phyloP scores from a whole-genome alignment of 2,329 filamentous ascomycete species.

The Penicillium sp. region DNA sequence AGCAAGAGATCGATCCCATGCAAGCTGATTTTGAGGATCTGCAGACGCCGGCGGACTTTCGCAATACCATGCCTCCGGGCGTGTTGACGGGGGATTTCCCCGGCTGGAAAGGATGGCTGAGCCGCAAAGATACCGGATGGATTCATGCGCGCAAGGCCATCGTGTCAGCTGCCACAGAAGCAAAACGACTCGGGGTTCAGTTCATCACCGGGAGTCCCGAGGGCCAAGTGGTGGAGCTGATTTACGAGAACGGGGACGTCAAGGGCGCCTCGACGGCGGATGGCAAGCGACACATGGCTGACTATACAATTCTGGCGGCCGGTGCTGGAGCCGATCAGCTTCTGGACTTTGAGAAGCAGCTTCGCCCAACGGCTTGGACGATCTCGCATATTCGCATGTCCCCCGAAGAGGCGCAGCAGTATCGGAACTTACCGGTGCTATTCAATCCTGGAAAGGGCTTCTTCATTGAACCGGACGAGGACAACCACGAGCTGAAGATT shows the following conservation, averaged over 20 bases:
- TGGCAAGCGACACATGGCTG: constrained; percentile 37
- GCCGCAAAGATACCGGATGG: constrained; percentile 44
- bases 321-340: constrained; percentile 46
- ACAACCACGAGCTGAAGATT: constrained; percentile 36
- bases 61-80: constrained; percentile 47
- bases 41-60: constrained; percentile 43
- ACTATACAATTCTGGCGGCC: constrained; percentile 45
- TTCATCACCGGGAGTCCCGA: constrained; percentile 41
- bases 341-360: constrained; percentile 47
- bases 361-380: constrained; percentile 52
- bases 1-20: constrained; percentile 30
- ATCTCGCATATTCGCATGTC: constrained; percentile 48
- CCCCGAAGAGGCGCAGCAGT: constrained; percentile 40
- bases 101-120: constrained; percentile 47
- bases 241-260: constrained; percentile 36
- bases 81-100: constrained; percentile 47
- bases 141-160: constrained; percentile 49
- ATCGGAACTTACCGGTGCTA: constrained; percentile 46
- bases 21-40: constrained; percentile 31
- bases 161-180: constrained; percentile 41
- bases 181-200: constrained; percentile 41
- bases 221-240: constrained; percentile 36
- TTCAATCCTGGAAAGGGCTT: constrained; percentile 46
- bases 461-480: constrained; percentile 45
- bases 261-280: constrained; percentile 42